Base-by-base conservation (phyloP, 768 basidiomycete genomes). In the Termitomyces sp. region DNA sequence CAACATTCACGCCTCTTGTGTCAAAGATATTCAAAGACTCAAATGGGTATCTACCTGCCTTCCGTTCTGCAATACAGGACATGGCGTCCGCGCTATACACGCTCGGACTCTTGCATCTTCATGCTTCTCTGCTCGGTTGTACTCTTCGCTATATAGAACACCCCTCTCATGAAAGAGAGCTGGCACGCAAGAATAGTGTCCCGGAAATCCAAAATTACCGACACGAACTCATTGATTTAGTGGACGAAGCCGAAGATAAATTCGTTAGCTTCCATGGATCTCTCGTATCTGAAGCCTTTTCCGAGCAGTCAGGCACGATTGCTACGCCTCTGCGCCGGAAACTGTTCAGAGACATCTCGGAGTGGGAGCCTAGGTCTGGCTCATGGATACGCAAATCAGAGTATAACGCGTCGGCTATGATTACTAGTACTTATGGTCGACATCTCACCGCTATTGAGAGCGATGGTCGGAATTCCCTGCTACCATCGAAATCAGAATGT, bases 41-140 rank as follows among this genome's bases (percentile, higher is more conserved):
- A 15, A 55, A 41, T 19, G 44, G 57, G 12, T 42, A 58, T 30
- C 42, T 69, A 37, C 40, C 50, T 26, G 47, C 41, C 31, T 56
- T 63, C 38, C 64, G 58, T 50, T 30, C 55, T 52, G 62, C 54
- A 54, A 60, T 58, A 41, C 66, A 70, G 28, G 42, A 48, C 0
- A 70, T 75, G 49, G 61, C 66, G 56, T 42, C 58, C 3, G 54
- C 63, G 11, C 64, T 84, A 15, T 65, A 68, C 19, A 64, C 63
- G 0, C 68, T 72, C 42, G 65, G 65, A 19, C 63, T 82, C 15
- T 69, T 72, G 7, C 68, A 60, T 7, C 70, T 80, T 17, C 79
- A 82, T 52, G 79, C 80, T 9, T 79, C 80, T 9, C 61, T 84
- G 23, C 84, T 79, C 77, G 72, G 75, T 15, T 80, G 78, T 54